Conservation (phyloP, 192 early-diverging fungal species). For the Coemansia reversa region DNA sequence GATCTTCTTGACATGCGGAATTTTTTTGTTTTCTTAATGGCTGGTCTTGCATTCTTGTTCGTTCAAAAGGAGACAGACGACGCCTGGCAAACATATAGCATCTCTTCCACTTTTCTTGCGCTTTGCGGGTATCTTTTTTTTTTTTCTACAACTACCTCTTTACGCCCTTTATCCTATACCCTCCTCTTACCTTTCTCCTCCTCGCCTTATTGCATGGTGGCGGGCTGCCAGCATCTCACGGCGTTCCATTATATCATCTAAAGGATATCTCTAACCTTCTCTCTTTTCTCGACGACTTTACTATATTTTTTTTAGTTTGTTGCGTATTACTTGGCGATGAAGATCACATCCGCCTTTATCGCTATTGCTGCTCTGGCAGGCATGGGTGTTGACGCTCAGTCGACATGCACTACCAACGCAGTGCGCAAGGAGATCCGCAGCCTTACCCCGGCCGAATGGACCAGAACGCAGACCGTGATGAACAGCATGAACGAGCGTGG, state of each 20-base stretch:
- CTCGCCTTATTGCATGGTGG: constrained; percentile 3
- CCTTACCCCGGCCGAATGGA: constrained; percentile 38
- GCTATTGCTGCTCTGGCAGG: constrained; percentile 35
- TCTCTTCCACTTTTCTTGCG: not conserved
- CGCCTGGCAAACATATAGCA: constrained; percentile 1
- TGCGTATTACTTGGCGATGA: constrained; percentile 29
- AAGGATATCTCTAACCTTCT: not conserved
- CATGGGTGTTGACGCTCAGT: constrained; percentile 33
- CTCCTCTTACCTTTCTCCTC: constrained; percentile 2
- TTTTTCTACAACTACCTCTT: constrained; percentile 9
- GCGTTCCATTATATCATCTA: not conserved
- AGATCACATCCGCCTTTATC: constrained; percentile 41
- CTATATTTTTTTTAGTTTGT: constrained; percentile 4
- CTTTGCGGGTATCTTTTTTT: constrained; percentile 14
- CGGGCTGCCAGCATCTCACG: not conserved
- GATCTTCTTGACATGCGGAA: constrained; percentile 2
- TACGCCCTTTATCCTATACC: constrained; percentile 6
- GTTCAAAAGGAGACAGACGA: not conserved
- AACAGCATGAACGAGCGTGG: constrained; percentile 33
- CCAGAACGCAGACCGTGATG: constrained; percentile 17
- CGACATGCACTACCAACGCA: constrained; percentile 18
- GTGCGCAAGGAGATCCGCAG: constrained; percentile 53
- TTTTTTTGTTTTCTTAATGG: not conserved
- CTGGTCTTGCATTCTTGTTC: not conserved
- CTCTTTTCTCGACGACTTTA: constrained; percentile 13